phyloP scores from a whole-genome alignment of 2,329 filamentous ascomycete genomes.

The Botrytis galanthina region DNA sequence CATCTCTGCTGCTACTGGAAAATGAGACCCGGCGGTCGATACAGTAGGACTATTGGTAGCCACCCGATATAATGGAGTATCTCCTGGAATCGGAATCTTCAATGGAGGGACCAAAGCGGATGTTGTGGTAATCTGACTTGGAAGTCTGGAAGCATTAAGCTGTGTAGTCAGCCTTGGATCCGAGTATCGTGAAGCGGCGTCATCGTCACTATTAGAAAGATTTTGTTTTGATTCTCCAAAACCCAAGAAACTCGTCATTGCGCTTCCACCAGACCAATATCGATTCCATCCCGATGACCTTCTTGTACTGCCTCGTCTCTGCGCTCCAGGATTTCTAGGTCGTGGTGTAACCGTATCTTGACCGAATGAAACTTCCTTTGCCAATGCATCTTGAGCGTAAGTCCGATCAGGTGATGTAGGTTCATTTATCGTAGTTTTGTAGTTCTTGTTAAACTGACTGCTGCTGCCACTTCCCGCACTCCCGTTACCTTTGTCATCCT shows the following conservation, averaged over 20 bases:
- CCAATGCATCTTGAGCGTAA: slow-evolving; percentile 10
- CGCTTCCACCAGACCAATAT: slow-evolving; percentile 74
- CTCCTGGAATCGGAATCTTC: slow-evolving; percentile 55
- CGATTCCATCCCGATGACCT: slow-evolving; percentile 74
- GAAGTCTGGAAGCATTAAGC: slow-evolving; percentile 41
- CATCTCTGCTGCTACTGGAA: slow-evolving; percentile 55
- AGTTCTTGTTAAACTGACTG: slow-evolving; percentile 60
- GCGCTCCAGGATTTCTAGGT: slow-evolving; percentile 29
- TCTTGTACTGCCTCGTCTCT: slow-evolving; percentile 42
- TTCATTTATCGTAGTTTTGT: slow-evolving; percentile 61
- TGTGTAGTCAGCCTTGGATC: slow-evolving; percentile 42
- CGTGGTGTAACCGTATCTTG: slow-evolving; percentile 33
- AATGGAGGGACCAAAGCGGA: slow-evolving; percentile 71
- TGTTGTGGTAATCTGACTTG: slow-evolving; percentile 56
- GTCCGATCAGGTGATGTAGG: slow-evolving; percentile 51
- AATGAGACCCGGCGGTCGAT: slow-evolving; percentile 48
- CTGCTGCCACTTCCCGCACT: slow-evolving; percentile 59
- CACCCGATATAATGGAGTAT: slow-evolving; percentile 56
- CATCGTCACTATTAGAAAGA: slow-evolving; percentile 48
- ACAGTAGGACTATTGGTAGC: slow-evolving; percentile 69
- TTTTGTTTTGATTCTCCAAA: slow-evolving; percentile 46
- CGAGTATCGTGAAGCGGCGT: slow-evolving; percentile 55
- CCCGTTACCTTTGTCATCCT: slow-evolving; percentile 47
- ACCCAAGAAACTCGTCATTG: slow-evolving; percentile 59
- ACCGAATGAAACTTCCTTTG: slow-evolving; percentile 35